phyloP scores from a whole-genome alignment of 129 eudicot species.

The Flaveria ramosissima region DNA sequence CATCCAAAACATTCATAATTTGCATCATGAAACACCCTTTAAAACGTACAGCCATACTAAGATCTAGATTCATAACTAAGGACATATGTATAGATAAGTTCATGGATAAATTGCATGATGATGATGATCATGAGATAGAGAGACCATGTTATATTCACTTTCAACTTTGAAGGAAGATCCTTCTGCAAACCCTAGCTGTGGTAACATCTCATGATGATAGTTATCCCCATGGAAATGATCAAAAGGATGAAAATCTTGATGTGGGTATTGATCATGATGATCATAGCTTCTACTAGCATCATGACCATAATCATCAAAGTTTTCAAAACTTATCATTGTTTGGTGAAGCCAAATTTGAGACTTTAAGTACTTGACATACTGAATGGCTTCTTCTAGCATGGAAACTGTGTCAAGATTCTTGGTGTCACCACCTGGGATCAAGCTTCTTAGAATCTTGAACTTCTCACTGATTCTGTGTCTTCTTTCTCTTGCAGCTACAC shows the following conservation, averaged over 20 bases:
- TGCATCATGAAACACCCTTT: conserved; percentile 26
- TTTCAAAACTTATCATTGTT: conserved; percentile 38
- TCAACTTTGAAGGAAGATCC: conserved; percentile 31
- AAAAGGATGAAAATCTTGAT: conserved; percentile 17
- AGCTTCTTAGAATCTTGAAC: conserved; percentile 72
- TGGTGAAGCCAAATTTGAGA: conserved; percentile 78
- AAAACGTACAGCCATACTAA: background rate
- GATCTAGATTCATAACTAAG: background rate
- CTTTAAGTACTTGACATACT: conserved; percentile 75
- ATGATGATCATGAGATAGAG: conserved; percentile 25
- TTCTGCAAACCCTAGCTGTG: conserved; percentile 33
- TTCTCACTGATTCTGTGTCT: conserved; percentile 77
- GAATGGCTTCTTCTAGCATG: conserved; percentile 84
- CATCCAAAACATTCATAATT: conserved; percentile 5
- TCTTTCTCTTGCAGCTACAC: conserved; percentile 88
- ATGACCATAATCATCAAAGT: conserved; percentile 15
- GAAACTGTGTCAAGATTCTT: conserved; percentile 81
- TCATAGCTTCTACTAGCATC: background rate
- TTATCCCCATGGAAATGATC: conserved; percentile 1
- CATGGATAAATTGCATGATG: conserved; percentile 31
- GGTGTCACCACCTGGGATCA: conserved; percentile 70
- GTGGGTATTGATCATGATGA: conserved; percentile 4
- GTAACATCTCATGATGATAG: conserved; percentile 30
- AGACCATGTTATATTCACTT: conserved; percentile 26
- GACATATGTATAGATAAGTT: background rate